Evolutionary conservation across 345 rosid genomes (phyloP), one percentile per base, ranked within the genome.

Genomic region (Gossypium bickii): DNA sequence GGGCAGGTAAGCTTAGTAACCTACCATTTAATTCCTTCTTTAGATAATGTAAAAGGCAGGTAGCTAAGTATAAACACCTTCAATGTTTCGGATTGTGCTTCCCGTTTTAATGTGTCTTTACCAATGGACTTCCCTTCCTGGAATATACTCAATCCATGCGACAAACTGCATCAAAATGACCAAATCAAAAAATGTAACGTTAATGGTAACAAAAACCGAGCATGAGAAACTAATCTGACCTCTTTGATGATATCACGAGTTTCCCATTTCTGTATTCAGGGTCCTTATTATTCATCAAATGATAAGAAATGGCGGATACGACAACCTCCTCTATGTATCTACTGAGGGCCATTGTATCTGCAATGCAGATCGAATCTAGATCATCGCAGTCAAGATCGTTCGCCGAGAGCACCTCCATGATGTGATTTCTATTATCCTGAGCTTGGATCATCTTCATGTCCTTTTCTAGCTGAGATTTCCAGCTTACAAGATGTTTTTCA

Each of bases 361-460:
- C 89, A 63, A 86, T 69, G 13, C 91, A 84, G 73, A 93, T 85
- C 0, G 91, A 83, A 48, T 93, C 94, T 22, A 93, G 88, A 79
- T 91, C 99, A 77, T 91, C 98, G 9, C 99, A 95, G 64, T 87
- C 91, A 3, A 95, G 87, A 81, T 95, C 98, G 71, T 95, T 95
- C 4, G 87, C 86, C 4, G 97, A 90, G 52, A 95, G 90, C 51
- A 93, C 98, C 82, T 95, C 98, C 87, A 85, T 81, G 79, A 95
- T 88, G 71, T 95, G 99, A 78, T 89, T 95, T 78, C 89, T 85
- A 65, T 95, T 95, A 70, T 95, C 99, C 78, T 89, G 94, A 78
- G 92, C 90, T 86, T 89, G 90, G 61, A 95, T 89, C 92, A 79
- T 89, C 86, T 89, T 93, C 99, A 95, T 93, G 79, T 93, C 98